Conservation (phyloP, 1,284 basidiomycete genomes). For the Cutaneotrichosporon spelunceum region DNA sequence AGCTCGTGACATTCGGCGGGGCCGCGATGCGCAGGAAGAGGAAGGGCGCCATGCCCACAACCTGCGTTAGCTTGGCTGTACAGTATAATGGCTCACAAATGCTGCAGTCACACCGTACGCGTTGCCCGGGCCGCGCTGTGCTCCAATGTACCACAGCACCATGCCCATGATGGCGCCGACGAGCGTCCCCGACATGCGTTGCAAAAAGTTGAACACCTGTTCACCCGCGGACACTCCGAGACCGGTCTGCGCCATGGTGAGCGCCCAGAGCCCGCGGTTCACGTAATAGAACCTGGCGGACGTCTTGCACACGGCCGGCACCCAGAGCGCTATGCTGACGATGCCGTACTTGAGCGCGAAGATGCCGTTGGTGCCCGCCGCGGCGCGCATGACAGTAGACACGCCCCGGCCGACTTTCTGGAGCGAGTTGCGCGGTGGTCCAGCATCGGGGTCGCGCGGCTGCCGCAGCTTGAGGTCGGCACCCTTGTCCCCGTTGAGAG, state of each 20-base stretch:
- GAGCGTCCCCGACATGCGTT: slow-evolving; percentile 56
- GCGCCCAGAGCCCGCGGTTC: slow-evolving; percentile 57
- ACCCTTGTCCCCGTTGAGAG: background rate
- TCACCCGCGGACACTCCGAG: slow-evolving; percentile 63
- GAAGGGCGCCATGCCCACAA: slow-evolving; percentile 57
- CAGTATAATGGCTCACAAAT: slow-evolving; percentile 51
- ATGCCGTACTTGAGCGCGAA: slow-evolving; percentile 61
- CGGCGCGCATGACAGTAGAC: slow-evolving; percentile 25
- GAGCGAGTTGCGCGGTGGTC: slow-evolving; percentile 38
- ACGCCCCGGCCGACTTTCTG: slow-evolving; percentile 37
- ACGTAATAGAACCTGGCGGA: slow-evolving; percentile 52
- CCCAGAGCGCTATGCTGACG: slow-evolving; percentile 59
- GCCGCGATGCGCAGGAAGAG: slow-evolving; percentile 59
- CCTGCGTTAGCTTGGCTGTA: slow-evolving; percentile 29
- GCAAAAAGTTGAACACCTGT: slow-evolving; percentile 58
- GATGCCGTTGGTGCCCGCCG: slow-evolving; percentile 38
- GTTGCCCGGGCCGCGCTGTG: slow-evolving; percentile 56
- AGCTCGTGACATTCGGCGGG: slow-evolving; percentile 51
- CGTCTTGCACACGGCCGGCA: slow-evolving; percentile 55
- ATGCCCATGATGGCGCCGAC: slow-evolving; percentile 57
- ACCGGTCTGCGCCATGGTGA: slow-evolving; percentile 66
- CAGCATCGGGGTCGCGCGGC: slow-evolving; percentile 42
- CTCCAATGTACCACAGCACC: slow-evolving; percentile 59
- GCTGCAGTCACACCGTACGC: slow-evolving; percentile 61
- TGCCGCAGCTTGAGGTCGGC: slow-evolving; percentile 1